phyloP scores from a whole-genome alignment of 108 stramenopile genomes.

The Phaeodactylum tricornutum region DNA sequence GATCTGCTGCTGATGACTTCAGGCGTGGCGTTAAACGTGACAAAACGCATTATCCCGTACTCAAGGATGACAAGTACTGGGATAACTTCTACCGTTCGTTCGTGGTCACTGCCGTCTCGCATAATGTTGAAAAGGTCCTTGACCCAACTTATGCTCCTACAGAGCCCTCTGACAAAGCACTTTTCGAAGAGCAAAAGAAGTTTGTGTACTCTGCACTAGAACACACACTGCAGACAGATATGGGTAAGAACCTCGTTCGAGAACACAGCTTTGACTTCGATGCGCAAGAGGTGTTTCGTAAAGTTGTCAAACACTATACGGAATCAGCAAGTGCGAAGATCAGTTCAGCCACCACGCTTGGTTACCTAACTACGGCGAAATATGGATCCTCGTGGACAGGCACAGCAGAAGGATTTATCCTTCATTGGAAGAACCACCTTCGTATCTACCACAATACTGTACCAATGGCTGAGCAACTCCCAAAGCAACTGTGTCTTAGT shows the following conservation, averaged over 20 bases:
- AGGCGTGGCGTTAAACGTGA: conserved; percentile 13
- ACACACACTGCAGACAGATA: neutral
- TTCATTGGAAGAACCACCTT: conserved; percentile 6
- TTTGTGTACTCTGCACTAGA: neutral
- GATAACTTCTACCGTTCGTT: conserved; percentile 4
- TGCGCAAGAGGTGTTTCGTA: conserved; percentile 4
- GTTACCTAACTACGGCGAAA: neutral
- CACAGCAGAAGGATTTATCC: conserved; percentile 1
- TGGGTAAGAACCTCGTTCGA: neutral
- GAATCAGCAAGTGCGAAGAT: neutral
- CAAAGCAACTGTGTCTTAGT: no score
- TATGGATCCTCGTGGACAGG: neutral
- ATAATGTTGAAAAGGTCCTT: conserved; percentile 5
- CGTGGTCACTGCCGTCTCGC: conserved; percentile 1
- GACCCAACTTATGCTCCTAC: conserved; percentile 2
- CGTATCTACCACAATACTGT: no score
- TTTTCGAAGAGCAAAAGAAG: neutral
- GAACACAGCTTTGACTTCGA: conserved; percentile 2
- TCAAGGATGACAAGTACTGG: conserved; percentile 11
- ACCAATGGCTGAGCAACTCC: no score
- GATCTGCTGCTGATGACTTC: conserved; percentile 5
- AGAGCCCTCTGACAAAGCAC: neutral
- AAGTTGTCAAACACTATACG: neutral
- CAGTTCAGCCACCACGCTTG: neutral
- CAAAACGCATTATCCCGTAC: neutral